A percentile compares a stretch with the other conserved stretches of the same genome.
Conservation (phyloP, 78 protist genomes). For the Speleostelium caveatum region DNA sequence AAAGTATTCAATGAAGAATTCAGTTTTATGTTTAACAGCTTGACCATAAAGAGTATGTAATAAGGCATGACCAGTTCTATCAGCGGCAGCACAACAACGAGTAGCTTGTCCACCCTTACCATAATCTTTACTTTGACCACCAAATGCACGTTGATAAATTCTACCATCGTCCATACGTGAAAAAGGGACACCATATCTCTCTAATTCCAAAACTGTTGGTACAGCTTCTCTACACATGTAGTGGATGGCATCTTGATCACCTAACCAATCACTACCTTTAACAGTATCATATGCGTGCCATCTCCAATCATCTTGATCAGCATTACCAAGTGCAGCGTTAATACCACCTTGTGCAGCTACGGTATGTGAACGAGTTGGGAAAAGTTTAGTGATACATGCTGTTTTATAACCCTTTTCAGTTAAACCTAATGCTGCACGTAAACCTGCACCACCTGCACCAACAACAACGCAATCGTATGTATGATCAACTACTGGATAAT, state of each 20-base stretch:
- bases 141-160: slow-evolving; percentile 95
- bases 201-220: slow-evolving; percentile 96
- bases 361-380: slow-evolving; percentile 99
- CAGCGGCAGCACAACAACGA: slow-evolving; percentile 96
- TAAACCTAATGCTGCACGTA: slow-evolving; percentile 98
- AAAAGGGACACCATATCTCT: slow-evolving; percentile 98
- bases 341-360: slow-evolving; percentile 99
- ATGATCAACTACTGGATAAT: slow-evolving; percentile 97
- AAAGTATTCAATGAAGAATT: slow-evolving; percentile 98
- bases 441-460: slow-evolving; percentile 99
- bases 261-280: slow-evolving; percentile 95
- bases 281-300: slow-evolving; percentile 99
- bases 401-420: slow-evolving; percentile 95
- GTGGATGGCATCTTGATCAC: slow-evolving; percentile 98
- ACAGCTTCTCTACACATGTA: slow-evolving; percentile 99
- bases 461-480: slow-evolving; percentile 98
- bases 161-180: slow-evolving; percentile 97
- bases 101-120: slow-evolving; percentile 77
- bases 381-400: slow-evolving; percentile 98
- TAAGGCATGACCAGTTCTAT: slow-evolving; percentile 99
- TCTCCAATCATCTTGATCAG: slow-evolving; percentile 98
- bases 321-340: slow-evolving; percentile 99
- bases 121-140: slow-evolving; percentile 90
- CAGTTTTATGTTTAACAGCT: slow-evolving; percentile 87
- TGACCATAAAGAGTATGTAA: slow-evolving; percentile 99